Percentiles rank a stretch among this genome's conserved stretches.
These are phyloP conservation scores for Termitomyces eurrhizus DNA, from an alignment of 768 basidiomycete species.

Conservation along the genomic window DNA sequence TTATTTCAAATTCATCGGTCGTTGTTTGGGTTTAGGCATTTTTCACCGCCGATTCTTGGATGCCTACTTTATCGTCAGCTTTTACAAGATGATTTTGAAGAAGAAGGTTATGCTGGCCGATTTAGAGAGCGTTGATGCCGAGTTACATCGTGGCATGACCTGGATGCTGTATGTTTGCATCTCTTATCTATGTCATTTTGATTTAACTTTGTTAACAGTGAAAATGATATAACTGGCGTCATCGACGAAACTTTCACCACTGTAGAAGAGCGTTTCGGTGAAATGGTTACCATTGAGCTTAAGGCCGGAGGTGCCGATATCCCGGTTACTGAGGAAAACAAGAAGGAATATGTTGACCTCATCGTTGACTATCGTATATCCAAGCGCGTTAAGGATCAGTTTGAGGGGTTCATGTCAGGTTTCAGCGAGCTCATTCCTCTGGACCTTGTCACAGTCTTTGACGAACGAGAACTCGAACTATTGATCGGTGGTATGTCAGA, in stretches of 20 bases:
- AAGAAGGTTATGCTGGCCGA: conserved; percentile 95
- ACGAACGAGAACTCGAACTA: conserved; percentile 95
- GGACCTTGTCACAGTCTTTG: conserved; percentile 97
- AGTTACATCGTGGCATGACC: conserved; percentile 89
- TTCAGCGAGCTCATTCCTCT: conserved; percentile 99
- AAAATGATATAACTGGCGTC: conserved; percentile 97
- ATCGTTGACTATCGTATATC: conserved; percentile 98
- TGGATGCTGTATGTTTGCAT: conserved; percentile 91
- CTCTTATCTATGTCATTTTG: neutral
- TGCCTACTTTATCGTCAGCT: conserved; percentile 98
- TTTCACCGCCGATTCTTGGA: conserved; percentile 99
- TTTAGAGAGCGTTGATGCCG: conserved; percentile 94
- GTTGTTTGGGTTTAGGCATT: conserved; percentile 92
- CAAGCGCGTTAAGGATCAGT: conserved; percentile 96
- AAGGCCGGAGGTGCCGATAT: conserved; percentile 84
- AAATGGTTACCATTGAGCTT: conserved; percentile 95
- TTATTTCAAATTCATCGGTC: conserved; percentile 99
- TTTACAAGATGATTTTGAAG: conserved; percentile 99
- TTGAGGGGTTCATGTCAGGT: conserved; percentile 99
- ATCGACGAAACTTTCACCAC: conserved; percentile 98
- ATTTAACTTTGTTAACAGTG: conserved; percentile 41
- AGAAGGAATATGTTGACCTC: conserved; percentile 94
- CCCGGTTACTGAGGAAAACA: conserved; percentile 94
- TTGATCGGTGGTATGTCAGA: conserved; percentile 99
- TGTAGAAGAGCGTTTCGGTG: conserved; percentile 96